Conservation (phyloP, 805 yeast species). For the Candida alai region DNA sequence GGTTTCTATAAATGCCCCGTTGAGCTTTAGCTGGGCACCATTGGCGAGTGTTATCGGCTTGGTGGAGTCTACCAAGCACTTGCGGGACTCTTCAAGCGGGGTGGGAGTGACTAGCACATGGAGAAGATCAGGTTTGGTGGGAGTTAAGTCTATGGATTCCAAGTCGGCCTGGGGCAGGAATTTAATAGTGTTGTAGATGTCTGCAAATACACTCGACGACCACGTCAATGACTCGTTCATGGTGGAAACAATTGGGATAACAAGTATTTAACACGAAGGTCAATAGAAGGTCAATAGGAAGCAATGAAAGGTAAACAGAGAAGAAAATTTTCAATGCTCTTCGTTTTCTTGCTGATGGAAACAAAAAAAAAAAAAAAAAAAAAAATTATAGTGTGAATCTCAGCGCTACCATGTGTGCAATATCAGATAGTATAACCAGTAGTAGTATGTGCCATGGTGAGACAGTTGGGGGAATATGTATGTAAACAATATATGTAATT, state of each 20-base stretch:
- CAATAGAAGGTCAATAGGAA: no score
- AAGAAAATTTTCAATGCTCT: no score
- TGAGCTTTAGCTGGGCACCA: conserved; percentile 58
- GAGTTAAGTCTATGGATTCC: conserved; percentile 17
- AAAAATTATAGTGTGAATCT: no score
- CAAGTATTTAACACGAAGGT: no score
- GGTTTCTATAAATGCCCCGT: conserved; percentile 58
- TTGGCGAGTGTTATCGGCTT: conserved; percentile 44
- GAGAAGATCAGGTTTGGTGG: conserved; percentile 44
- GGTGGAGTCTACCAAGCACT: conserved; percentile 36
- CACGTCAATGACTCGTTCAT: conserved; percentile 21
- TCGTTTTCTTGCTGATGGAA: no score
- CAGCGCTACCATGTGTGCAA: no score
- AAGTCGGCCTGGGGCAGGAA: conserved; percentile 13
- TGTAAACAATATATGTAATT: no score
- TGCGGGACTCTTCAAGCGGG: conserved; percentile 46
- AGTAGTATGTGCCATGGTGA: no score
- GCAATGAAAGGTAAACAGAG: no score
- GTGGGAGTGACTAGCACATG: conserved; percentile 38
- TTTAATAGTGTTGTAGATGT: conserved; percentile 45
- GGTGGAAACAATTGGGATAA: conserved; percentile 1
- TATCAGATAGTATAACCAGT: no score
- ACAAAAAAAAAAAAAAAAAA: no score
- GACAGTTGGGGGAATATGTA: no score
- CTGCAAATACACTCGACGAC: conserved; percentile 40